Percentiles rank a stretch among this genome's conserved stretches.
Conservation (phyloP, 2,329 filamentous ascomycete species). For the Arthroderma uncinatum region DNA sequence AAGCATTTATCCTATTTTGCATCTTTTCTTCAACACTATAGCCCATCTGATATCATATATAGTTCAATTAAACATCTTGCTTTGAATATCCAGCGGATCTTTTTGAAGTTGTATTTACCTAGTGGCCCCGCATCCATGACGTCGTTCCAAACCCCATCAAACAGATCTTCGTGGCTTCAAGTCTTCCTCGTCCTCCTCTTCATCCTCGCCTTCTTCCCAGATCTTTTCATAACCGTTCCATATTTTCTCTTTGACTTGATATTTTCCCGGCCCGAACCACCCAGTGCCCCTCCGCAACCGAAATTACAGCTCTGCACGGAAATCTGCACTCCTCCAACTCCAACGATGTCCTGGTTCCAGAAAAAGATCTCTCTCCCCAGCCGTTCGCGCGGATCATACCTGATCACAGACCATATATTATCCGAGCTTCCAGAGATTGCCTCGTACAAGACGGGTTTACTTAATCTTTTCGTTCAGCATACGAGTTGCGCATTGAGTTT, state of each 20-base stretch:
- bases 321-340: slow-evolving; percentile 12
- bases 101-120: not conserved
- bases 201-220: slow-evolving; percentile 40
- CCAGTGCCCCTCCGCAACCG: slow-evolving; percentile 29
- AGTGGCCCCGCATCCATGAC: slow-evolving; percentile 9
- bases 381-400: slow-evolving; percentile 71
- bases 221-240: slow-evolving; percentile 25
- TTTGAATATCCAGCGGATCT: not conserved
- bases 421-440: slow-evolving; percentile 65
- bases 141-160: slow-evolving; percentile 15
- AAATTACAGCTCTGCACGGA: slow-evolving; percentile 15
- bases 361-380: slow-evolving; percentile 72
- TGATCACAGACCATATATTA: slow-evolving; percentile 68
- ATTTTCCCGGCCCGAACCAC: slow-evolving; percentile 20
- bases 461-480: slow-evolving; percentile 91
- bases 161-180: slow-evolving; percentile 14
- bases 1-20: too few species aligned
- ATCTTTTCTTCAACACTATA: too few species aligned
- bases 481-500: slow-evolving; percentile 81
- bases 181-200: slow-evolving; percentile 40
- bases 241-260: slow-evolving; percentile 7
- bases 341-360: slow-evolving; percentile 53
- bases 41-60: too few species aligned
- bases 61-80: too few species aligned
- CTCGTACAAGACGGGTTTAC: slow-evolving; percentile 70